Evolutionary conservation across 2,329 filamentous ascomycete genomes (phyloP), one percentile per base, ranked within the genome.

Genomic region (Aspergillus fijiensis): DNA sequence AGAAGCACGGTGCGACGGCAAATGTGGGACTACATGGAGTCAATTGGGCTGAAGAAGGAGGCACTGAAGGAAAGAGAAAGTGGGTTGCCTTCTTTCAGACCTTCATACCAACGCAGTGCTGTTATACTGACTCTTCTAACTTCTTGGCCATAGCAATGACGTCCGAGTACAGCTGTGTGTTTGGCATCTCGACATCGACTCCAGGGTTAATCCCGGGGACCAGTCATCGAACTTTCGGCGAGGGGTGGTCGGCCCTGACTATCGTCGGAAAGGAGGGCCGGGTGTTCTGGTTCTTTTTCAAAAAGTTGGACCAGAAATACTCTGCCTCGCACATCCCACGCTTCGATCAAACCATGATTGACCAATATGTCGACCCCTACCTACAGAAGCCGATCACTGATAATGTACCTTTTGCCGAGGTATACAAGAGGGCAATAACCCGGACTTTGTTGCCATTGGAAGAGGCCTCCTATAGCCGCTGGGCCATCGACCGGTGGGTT

Each of bases 201-300:
- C 50, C 56, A 12, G 27, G 71, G 4, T 5, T 63, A 3, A 11
- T 6, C 0, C 31, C 50, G 3, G 49, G 58, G 23, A 27, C 57
- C 11, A 49, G 23, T 14, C 53, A 59, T 9, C 49, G 49, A 6
- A 59, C 55, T 39, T 61, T 52, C 21, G 50, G 33, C 3, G 33
- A 58, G 2, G 55, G 35, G 2, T 59, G 45, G 25, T 50, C 50
- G 5, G 33, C 50, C 5, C 25, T 64, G 14, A 51, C 23, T 2
- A 39, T 63, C 6, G 19, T 51, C 5, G 56, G 58, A 7, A 64
- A 63, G 29, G 16, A 58, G 2, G 56, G 49, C 7, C 29, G 31
- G 6, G 58, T 59, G 7, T 62, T 55, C 39, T 63, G 53, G 56
- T 64, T 64, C 33, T 3, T 64, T 1, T 59, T 61, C 16, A 50